Percentiles rank a stretch among this genome's conserved stretches.
phyloP scores from a whole-genome alignment of 192 early-diverging fungal genomes.

The Pecoramyces ruminantium region DNA sequence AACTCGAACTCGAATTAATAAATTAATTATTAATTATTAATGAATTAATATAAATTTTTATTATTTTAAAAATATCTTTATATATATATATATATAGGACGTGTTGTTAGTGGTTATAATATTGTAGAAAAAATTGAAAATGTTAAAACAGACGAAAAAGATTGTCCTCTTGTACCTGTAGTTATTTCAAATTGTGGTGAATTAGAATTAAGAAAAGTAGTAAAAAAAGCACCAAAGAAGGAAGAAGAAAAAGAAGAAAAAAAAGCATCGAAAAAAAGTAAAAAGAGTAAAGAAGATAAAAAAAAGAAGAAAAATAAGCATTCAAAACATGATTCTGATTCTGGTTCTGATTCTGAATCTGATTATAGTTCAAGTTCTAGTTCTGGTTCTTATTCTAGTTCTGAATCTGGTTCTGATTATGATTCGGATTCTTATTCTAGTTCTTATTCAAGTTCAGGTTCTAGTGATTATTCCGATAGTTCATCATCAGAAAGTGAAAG shows the following conservation, averaged over 20 bases:
- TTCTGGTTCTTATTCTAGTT: neutral
- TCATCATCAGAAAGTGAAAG: neutral
- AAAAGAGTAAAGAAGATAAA: neutral
- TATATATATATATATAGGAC: conserved; percentile 11
- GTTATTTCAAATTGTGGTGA: conserved; percentile 79
- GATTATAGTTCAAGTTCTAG: neutral
- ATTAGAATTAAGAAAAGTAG: conserved; percentile 31
- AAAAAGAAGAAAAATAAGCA: neutral
- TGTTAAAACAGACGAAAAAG: conserved; percentile 58
- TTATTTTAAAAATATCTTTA: too few species aligned
- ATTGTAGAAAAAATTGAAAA: conserved; percentile 63
- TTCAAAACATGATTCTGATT: neutral
- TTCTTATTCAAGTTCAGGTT: neutral
- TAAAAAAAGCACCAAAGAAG: neutral
- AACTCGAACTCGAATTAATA: too few species aligned
- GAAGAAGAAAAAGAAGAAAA: neutral
- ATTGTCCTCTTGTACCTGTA: conserved; percentile 53
- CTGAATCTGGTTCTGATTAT: neutral
- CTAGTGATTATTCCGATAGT: neutral
- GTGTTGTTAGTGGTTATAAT: conserved; percentile 57
- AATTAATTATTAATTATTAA: too few species aligned
- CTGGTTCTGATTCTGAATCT: neutral
- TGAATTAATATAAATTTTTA: too few species aligned
- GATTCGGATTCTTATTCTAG: neutral
- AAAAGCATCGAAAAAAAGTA: neutral